Evolutionary conservation across 495 filamentous ascomycete genomes (phyloP).

Genomic region (Xanthoparmelia taractica): DNA sequence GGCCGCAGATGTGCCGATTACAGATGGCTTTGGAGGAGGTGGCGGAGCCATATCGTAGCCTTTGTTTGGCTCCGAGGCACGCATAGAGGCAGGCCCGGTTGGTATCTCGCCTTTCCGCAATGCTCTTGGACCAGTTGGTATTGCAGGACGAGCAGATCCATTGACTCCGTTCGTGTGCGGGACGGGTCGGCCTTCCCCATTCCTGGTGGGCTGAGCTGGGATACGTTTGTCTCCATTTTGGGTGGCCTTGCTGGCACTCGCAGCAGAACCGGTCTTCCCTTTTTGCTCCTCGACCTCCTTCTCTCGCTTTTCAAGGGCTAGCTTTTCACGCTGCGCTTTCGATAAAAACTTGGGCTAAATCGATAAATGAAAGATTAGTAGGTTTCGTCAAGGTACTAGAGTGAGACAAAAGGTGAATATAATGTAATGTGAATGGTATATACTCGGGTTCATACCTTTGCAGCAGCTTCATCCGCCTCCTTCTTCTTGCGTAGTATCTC

Average conservation of each 20-base stretch:
- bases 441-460: conserved; percentile 48
- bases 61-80: conserved; percentile 37
- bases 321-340: conserved; percentile 77
- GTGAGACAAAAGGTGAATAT: conserved; percentile 25
- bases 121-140: conserved; percentile 75
- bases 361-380: conserved; percentile 27
- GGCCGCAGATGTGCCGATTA: conserved; percentile 32
- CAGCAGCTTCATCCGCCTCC: conserved; percentile 67
- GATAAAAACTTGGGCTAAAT: conserved; percentile 84
- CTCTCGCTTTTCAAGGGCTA: conserved; percentile 75
- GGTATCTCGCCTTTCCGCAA: conserved; percentile 54
- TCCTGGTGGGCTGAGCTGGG: conserved; percentile 10
- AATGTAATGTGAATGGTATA: neutral
- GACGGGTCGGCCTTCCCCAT: conserved; percentile 16
- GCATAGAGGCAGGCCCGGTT: conserved; percentile 48
- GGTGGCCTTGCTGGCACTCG: conserved; percentile 25
- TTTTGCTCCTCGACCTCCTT: conserved; percentile 74
- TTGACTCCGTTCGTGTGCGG: conserved; percentile 25
- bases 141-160: conserved; percentile 27
- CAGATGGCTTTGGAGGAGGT: conserved; percentile 40
- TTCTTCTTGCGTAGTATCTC: conserved; percentile 71
- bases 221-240: conserved; percentile 32
- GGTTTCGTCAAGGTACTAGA: conserved; percentile 25
- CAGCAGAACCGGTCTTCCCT: conserved; percentile 46
- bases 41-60: conserved; percentile 49